Evolutionary conservation across 1,284 basidiomycete genomes (phyloP).

Genomic region (Apiotrichum gamsii): DNA sequence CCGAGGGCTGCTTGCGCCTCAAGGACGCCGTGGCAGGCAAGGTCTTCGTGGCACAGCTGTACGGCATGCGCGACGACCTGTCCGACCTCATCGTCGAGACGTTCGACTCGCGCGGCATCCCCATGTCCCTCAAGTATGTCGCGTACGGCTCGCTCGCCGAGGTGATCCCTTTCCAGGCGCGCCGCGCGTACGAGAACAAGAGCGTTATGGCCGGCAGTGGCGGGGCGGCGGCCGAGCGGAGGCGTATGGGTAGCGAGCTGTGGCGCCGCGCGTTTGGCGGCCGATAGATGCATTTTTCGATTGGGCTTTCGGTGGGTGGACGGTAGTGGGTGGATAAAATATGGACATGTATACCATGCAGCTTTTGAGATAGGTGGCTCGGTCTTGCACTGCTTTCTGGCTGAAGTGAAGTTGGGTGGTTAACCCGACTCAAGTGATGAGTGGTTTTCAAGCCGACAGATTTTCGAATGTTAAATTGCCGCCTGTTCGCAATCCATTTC

Average conservation of each 20-base stretch:
- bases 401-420: no score
- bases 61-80: constrained; percentile 77
- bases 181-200: constrained; percentile 70
- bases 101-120: constrained; percentile 54
- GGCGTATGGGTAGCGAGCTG: constrained; percentile 54
- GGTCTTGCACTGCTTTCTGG: no score
- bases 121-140: constrained; percentile 75
- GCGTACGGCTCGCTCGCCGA: constrained; percentile 71
- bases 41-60: constrained; percentile 72
- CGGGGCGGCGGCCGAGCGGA: constrained; percentile 55
- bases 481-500: no score
- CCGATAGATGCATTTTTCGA: no score
- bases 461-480: no score
- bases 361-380: no score
- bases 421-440: no score
- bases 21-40: constrained; percentile 58
- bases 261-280: constrained; percentile 38
- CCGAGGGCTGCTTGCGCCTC: constrained; percentile 28
- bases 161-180: constrained; percentile 65
- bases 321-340: no score
- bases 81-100: constrained; percentile 61
- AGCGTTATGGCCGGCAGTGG: constrained; percentile 57
- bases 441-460: no score
- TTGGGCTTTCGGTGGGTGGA: no score
- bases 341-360: no score